Evolutionary conservation across 257 asterid genomes (phyloP).

Genomic region (Rubia yunnanensis): DNA sequence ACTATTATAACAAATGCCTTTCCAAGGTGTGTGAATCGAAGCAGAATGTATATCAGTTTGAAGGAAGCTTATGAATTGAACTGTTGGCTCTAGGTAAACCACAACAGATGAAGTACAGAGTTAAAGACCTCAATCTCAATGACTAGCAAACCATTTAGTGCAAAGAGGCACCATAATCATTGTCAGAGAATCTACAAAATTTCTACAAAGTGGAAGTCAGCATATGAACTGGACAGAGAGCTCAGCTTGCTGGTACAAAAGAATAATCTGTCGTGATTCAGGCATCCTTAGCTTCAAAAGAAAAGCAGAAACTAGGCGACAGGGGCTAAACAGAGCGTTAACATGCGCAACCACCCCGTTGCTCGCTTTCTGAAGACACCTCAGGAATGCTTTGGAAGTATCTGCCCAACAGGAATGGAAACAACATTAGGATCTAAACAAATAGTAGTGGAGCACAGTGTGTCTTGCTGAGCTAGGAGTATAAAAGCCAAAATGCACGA

Average conservation of each 20-base stretch:
- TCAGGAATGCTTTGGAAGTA: conserved; percentile 88
- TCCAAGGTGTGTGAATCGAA: no score
- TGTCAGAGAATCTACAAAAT: conserved; percentile 2
- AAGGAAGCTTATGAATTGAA: neutral
- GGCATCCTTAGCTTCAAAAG: neutral
- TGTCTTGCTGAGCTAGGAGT: no score
- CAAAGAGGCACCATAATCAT: neutral
- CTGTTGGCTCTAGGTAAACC: neutral
- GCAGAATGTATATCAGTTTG: neutral
- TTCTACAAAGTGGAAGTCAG: conserved; percentile 5
- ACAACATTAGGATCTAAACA: neutral
- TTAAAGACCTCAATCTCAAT: neutral
- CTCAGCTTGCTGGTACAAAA: conserved; percentile 28
- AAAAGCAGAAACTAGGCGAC: neutral
- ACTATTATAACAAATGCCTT: no score
- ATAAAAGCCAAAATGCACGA: neutral
- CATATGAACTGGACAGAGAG: conserved; percentile 5
- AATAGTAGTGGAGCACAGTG: neutral
- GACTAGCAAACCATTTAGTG: neutral
- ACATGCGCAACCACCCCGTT: conserved; percentile 88
- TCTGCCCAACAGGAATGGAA: conserved; percentile 33
- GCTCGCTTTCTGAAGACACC: conserved; percentile 68
- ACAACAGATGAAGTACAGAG: neutral
- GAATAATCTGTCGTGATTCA: conserved; percentile 12
- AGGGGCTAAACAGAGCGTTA: conserved; percentile 19